Conservation (phyloP, 2,329 filamentous ascomycete species). For the Corinectria fuckeliana region DNA sequence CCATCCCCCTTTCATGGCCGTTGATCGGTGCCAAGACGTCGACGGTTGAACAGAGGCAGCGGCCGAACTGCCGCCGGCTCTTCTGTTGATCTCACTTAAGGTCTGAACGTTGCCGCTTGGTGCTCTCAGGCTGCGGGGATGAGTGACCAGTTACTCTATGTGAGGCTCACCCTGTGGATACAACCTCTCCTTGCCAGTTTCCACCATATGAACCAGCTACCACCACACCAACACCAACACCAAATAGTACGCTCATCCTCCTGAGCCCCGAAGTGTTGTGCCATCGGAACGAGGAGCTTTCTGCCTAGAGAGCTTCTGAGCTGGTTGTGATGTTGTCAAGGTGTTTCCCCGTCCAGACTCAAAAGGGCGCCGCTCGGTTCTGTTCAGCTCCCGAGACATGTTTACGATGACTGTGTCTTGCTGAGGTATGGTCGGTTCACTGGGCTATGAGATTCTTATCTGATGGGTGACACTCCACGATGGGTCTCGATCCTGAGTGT, state of each 20-base stretch:
- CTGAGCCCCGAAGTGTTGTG: background rate
- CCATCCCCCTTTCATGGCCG: too few relatives aligned
- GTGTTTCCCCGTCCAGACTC: background rate
- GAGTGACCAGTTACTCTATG: background rate
- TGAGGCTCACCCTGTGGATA: conserved; percentile 7
- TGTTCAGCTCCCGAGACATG: conserved; percentile 7
- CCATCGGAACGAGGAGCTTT: background rate
- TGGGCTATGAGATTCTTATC: conserved; percentile 1
- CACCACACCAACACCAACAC: background rate
- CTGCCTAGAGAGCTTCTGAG: background rate
- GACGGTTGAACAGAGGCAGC: background rate
- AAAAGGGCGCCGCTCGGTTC: conserved; percentile 1
- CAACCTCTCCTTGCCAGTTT: background rate
- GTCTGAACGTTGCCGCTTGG: background rate
- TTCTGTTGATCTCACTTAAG: background rate
- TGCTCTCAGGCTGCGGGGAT: background rate
- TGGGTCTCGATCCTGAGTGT: background rate
- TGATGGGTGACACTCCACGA: background rate
- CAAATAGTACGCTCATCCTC: conserved; percentile 1
- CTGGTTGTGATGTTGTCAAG: background rate
- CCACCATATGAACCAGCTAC: background rate
- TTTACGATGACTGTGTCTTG: background rate
- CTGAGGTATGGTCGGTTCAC: background rate
- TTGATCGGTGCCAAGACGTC: background rate
- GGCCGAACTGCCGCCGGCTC: background rate